Percentiles rank a stretch among this genome's conserved stretches.
phyloP scores from a whole-genome alignment of 192 early-diverging fungal species.

The Coemansia sp. region DNA sequence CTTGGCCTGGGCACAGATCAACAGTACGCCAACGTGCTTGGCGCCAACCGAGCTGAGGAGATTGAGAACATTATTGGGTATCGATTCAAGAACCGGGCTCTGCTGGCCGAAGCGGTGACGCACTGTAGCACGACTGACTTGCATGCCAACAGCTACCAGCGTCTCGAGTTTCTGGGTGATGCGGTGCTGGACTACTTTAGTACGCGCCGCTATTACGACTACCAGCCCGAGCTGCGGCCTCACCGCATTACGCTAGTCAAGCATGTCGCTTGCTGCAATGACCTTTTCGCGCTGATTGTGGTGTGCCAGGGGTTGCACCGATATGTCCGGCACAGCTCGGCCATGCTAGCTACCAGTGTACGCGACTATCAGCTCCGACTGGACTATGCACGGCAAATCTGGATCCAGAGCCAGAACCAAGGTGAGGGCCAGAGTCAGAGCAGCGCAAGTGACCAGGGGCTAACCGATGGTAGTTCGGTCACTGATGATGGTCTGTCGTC shows the following conservation, averaged over 20 bases:
- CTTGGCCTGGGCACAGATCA: not conserved
- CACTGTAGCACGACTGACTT: conserved; percentile 70
- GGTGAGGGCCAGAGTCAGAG: not conserved
- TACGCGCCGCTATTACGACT: conserved; percentile 69
- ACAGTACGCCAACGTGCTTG: not conserved
- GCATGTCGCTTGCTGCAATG: conserved; percentile 85
- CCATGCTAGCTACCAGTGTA: conserved; percentile 58
- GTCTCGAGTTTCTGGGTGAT: conserved; percentile 87
- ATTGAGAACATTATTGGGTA: conserved; percentile 55
- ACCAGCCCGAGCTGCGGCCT: conserved; percentile 64
- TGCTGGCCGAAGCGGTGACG: conserved; percentile 80
- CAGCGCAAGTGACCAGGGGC: not conserved
- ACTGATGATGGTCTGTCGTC: not conserved
- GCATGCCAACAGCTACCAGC: conserved; percentile 72
- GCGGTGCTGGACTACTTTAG: conserved; percentile 79
- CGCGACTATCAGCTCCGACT: conserved; percentile 57
- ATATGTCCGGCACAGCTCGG: conserved; percentile 65
- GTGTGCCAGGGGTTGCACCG: conserved; percentile 63
- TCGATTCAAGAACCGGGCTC: conserved; percentile 62
- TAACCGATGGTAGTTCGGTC: not conserved
- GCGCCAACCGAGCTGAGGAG: not conserved
- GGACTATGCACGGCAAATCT: conserved; percentile 21
- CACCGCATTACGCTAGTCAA: conserved; percentile 81
- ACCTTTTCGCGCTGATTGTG: conserved; percentile 72
- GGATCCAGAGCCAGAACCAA: conserved; percentile 11